Evolutionary conservation across 2,329 filamentous ascomycete genomes (phyloP).

Genomic region (Cyphellophora europaea): DNA sequence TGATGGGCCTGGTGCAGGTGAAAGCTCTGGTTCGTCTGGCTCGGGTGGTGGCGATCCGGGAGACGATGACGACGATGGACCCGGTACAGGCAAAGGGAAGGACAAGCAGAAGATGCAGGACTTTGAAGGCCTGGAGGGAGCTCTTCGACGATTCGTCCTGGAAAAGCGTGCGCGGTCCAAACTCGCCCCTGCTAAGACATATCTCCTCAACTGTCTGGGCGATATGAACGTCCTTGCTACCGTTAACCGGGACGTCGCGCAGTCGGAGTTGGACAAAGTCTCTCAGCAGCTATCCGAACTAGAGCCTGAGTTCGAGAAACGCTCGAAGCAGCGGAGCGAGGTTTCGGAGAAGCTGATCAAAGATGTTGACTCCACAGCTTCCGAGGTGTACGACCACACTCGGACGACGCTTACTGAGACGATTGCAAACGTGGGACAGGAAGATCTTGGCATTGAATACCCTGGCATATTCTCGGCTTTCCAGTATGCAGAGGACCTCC

Average conservation of each 20-base stretch:
- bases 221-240: constrained; percentile 75
- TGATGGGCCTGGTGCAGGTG: constrained; percentile 42
- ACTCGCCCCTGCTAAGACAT: constrained; percentile 88
- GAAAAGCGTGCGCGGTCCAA: constrained; percentile 95
- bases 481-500: constrained; percentile 86
- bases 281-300: constrained; percentile 70
- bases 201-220: constrained; percentile 83
- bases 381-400: constrained; percentile 77
- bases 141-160: constrained; percentile 82
- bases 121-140: constrained; percentile 82
- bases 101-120: constrained; percentile 85
- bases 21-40: constrained; percentile 39
- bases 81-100: constrained; percentile 71
- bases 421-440: constrained; percentile 67
- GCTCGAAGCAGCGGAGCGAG: constrained; percentile 68
- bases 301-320: constrained; percentile 76
- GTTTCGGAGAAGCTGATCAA: constrained; percentile 73
- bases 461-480: constrained; percentile 78
- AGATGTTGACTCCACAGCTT: constrained; percentile 75
- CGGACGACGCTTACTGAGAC: constrained; percentile 64
- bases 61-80: constrained; percentile 44
- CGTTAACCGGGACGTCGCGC: constrained; percentile 80
- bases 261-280: constrained; percentile 75
- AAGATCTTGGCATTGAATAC: constrained; percentile 73
- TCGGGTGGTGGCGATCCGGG: constrained; percentile 39